Evolutionary conservation across 768 basidiomycete species (phyloP).

Genomic region (Peribolospora baueri): DNA sequence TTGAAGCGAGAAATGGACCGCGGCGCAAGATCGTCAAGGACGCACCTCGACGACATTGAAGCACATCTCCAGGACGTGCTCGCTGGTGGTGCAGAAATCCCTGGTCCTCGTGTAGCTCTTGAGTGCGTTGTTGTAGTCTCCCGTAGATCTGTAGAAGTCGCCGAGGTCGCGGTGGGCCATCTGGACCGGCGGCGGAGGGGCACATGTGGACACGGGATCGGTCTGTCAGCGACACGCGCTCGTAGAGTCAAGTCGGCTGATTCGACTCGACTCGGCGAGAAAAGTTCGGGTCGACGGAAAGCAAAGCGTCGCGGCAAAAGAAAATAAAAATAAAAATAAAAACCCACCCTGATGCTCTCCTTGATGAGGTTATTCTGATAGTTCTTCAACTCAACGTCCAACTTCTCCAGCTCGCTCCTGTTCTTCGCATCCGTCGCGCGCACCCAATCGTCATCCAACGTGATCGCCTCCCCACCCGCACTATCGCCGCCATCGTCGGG

Average conservation of each 20-base stretch:
- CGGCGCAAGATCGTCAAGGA: neutral
- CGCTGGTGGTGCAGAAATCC: slow-evolving; percentile 72
- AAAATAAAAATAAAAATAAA: neutral
- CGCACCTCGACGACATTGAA: slow-evolving; percentile 21
- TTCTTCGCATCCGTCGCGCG: slow-evolving; percentile 35
- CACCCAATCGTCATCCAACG: slow-evolving; percentile 44
- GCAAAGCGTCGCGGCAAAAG: neutral
- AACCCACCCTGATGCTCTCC: slow-evolving; percentile 69
- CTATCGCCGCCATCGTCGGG: slow-evolving; percentile 1
- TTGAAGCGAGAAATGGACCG: neutral
- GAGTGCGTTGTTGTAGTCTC: slow-evolving; percentile 45
- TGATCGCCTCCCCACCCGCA: slow-evolving; percentile 21
- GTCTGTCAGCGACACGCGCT: slow-evolving; percentile 10
- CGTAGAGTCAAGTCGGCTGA: neutral
- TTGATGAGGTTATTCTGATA: slow-evolving; percentile 96
- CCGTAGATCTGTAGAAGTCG: slow-evolving; percentile 44
- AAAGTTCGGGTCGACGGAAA: neutral
- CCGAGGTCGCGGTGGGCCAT: slow-evolving; percentile 81
- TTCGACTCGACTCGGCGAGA: neutral
- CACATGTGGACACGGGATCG: neutral
- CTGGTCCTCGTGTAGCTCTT: slow-evolving; percentile 73
- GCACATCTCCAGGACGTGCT: slow-evolving; percentile 85
- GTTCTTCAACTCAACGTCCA: slow-evolving; percentile 84
- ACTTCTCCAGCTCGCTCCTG: slow-evolving; percentile 45
- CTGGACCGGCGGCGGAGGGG: slow-evolving; percentile 21